These are phyloP conservation scores for Hypoxylon sp. DNA, from an alignment of 2,329 filamentous ascomycete species.

Conservation along the genomic window DNA sequence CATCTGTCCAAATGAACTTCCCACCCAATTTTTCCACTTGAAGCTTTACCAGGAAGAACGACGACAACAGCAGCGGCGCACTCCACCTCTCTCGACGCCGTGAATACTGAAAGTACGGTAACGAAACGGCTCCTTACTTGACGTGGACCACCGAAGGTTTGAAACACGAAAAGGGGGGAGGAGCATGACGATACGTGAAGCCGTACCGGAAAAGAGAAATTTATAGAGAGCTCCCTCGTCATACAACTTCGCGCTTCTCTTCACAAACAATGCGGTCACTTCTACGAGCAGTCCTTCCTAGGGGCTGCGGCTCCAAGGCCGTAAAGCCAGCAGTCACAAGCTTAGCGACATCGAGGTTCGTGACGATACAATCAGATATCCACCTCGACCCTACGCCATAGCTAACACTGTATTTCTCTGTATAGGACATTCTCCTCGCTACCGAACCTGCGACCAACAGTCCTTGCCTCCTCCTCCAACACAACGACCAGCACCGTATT, in stretches of 20 bases:
- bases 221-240: background rate
- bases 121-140: no score
- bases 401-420: constrained; percentile 34
- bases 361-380: background rate
- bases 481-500: constrained; percentile 40
- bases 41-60: constrained; percentile 13
- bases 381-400: background rate
- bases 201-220: background rate
- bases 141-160: no score
- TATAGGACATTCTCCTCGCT: constrained; percentile 58
- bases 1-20: constrained; percentile 13
- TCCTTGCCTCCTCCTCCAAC: constrained; percentile 43
- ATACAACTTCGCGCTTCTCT: background rate
- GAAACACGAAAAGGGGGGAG: background rate
- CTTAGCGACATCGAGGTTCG: constrained; percentile 27
- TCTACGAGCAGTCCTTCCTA: constrained; percentile 27
- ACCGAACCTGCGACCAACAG: constrained; percentile 58
- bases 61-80: constrained; percentile 2
- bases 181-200: constrained; percentile 7
- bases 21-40: constrained; percentile 24
- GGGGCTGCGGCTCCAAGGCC: constrained; percentile 10
- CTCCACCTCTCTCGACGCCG: background rate
- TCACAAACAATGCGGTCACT: constrained; percentile 26
- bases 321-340: background rate
- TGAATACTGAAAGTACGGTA: constrained; percentile 1